A percentile compares a stretch with the other conserved stretches of the same genome.
phyloP scores from a whole-genome alignment of 306 rosid genomes.

The Ochetophila trinervis region DNA sequence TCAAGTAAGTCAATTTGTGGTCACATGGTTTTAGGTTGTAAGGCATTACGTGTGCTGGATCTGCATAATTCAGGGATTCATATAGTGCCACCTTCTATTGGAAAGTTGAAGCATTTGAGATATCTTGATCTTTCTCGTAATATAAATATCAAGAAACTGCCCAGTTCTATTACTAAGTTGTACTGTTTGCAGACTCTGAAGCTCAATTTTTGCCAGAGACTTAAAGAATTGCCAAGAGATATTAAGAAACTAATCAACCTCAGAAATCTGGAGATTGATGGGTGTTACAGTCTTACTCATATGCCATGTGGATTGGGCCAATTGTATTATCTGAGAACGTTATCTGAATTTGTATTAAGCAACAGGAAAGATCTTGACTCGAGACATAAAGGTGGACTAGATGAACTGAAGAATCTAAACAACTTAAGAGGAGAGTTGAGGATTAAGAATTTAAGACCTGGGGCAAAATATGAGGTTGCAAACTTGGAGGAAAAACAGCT shows the following conservation, averaged over 20 bases:
- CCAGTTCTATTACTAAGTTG: neutral
- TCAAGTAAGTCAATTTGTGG: neutral
- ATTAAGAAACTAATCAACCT: slow-evolving; percentile 8
- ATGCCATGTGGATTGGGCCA: slow-evolving; percentile 16
- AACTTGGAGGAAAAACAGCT: neutral
- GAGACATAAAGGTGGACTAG: neutral
- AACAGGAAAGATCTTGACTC: neutral
- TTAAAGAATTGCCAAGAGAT: slow-evolving; percentile 13
- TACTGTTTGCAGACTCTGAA: neutral
- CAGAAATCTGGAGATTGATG: slow-evolving; percentile 8
- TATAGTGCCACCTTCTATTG: neutral
- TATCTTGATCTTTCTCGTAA: slow-evolving; percentile 4
- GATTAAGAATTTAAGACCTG: neutral
- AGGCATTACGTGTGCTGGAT: slow-evolving; percentile 1
- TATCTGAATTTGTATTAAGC: neutral
- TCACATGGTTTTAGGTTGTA: neutral
- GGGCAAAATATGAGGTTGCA: neutral
- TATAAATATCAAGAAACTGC: neutral
- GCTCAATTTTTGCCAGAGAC: accelerated
- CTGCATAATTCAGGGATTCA: neutral
- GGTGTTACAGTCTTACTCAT: neutral
- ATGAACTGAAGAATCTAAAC: neutral
- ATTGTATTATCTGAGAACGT: neutral
- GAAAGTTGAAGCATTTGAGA: slow-evolving; percentile 5
- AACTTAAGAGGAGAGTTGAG: slow-evolving; percentile 1